Evolutionary conservation across 768 basidiomycete species (phyloP), one percentile per base, ranked within the genome.

Genomic region (Tylopilus sp.): DNA sequence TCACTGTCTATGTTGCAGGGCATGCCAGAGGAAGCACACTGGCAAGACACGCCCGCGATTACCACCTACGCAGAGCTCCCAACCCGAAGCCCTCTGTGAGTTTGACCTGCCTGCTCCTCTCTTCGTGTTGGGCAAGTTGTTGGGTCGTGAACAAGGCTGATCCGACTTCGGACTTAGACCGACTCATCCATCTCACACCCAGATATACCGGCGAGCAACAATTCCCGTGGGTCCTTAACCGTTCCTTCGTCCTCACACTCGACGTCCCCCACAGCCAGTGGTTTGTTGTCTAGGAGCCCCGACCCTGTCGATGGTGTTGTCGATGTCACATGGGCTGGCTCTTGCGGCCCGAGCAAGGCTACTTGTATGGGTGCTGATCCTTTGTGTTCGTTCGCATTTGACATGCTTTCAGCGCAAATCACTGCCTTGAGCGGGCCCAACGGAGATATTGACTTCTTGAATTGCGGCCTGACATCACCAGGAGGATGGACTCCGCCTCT

Each of bases 401-500:
- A 62, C 33, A 13, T 31, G 30, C 25, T 28, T 20, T 45, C 60
- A 87, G 85, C 59, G 59, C 51, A 79, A 36, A 70, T 76, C 54
- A 82, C 79, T 4, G 59, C 66, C 7, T 68, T 73, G 22, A 69
- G 71, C 36, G 88, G 88, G 17, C 86, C 86, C 17, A 88, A 88
- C 61, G 86, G 86, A n/a, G 66, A 74, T 61, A 81, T 88, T 43
- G 73, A 80, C 48, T 92, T 84, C 79, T 67, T 92, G 57, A 90
- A 88, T 71, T 93, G 91, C 61, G 90, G 88, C 39, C 66, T 93
- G 48, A 72, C 77, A 40, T 63, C 58, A 40, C 63, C 58, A 28
- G 63, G 63, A 30, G 86, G 86, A 26, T 94, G 91, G 91, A 78
- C 69, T 43, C 90, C 92, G 17, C 88, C 90, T 15, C 64, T 67